phyloP scores from a whole-genome alignment of 257 asterid genomes.

The Petunia axillaris region DNA sequence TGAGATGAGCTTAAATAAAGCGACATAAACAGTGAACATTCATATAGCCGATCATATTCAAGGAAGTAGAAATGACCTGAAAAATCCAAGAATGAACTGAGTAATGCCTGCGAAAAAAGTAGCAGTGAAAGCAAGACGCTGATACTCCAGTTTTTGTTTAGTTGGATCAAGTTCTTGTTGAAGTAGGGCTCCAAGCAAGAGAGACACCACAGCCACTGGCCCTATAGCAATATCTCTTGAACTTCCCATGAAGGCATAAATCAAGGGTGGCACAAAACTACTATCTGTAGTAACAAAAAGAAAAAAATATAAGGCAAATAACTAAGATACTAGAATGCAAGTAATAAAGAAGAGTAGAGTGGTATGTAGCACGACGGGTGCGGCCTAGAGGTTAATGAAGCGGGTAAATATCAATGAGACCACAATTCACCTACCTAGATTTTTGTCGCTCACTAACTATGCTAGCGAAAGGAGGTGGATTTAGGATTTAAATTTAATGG shows the following conservation, averaged over 20 bases:
- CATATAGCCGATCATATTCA: background rate
- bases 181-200: conserved; percentile 69
- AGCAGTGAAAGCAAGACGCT: conserved; percentile 73
- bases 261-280: conserved; percentile 81
- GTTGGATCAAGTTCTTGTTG: conserved; percentile 59
- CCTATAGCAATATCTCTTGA: conserved; percentile 89
- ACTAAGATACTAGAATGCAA: too few relatives aligned
- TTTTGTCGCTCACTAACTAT: too few relatives aligned
- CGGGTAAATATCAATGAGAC: too few relatives aligned
- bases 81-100: conserved; percentile 66
- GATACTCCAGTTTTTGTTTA: conserved; percentile 50
- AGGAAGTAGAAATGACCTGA: conserved; percentile 46
- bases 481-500: too few relatives aligned
- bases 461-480: too few relatives aligned
- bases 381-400: too few relatives aligned
- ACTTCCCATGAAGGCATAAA: conserved; percentile 83
- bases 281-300: conserved; percentile 48
- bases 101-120: conserved; percentile 76
- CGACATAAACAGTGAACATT: too few relatives aligned
- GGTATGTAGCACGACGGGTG: background rate
- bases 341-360: background rate
- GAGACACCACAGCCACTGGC: conserved; percentile 87
- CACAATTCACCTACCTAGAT: too few relatives aligned
- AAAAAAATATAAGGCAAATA: background rate
- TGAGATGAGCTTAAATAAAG: too few relatives aligned